Conservation (phyloP, 805 yeast genomes). For the Candida sanyiensis region DNA sequence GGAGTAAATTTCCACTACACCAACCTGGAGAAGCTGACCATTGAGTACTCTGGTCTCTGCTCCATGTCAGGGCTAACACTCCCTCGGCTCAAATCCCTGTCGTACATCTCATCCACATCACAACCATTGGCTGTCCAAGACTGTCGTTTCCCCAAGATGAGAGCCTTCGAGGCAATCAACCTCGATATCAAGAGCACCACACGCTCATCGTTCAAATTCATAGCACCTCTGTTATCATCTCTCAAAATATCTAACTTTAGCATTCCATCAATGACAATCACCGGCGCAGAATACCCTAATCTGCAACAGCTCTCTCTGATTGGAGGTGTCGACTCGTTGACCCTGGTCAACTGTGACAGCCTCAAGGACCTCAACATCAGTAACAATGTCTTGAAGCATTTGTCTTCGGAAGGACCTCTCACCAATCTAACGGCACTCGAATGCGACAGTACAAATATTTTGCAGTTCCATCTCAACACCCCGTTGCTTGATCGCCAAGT, state of each 20-base stretch:
- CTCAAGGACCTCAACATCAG: slow-evolving; percentile 11
- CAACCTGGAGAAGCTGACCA: slow-evolving; percentile 4
- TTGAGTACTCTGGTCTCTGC: slow-evolving; percentile 14
- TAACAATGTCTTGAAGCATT: slow-evolving; percentile 6
- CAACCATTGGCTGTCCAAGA: slow-evolving; percentile 11
- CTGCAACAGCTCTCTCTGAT: slow-evolving; percentile 8
- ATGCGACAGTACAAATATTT: slow-evolving; percentile 11
- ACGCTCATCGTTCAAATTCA: slow-evolving; percentile 9
- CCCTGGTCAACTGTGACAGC: slow-evolving; percentile 1
- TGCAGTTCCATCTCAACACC: slow-evolving; percentile 5
- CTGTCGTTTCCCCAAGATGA: slow-evolving; percentile 14
- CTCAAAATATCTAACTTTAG: slow-evolving; percentile 11
- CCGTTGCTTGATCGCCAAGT: slow-evolving; percentile 10
- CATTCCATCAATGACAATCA: slow-evolving; percentile 4
- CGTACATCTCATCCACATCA: slow-evolving; percentile 13
- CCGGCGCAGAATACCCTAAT: slow-evolving; percentile 3
- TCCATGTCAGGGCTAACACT: slow-evolving; percentile 6
- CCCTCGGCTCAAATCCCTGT: slow-evolving; percentile 3
- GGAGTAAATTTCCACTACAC: slow-evolving; percentile 9
- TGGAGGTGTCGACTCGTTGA: slow-evolving; percentile 12
- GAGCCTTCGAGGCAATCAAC: slow-evolving; percentile 12
- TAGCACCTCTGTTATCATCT: slow-evolving; percentile 10
- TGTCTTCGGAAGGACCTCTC: background rate
- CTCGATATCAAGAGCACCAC: slow-evolving; percentile 11
- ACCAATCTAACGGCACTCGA: slow-evolving; percentile 7